These are phyloP conservation scores for Thelephora ganbajun DNA, from an alignment of 768 basidiomycete species.

Conservation along the genomic window DNA sequence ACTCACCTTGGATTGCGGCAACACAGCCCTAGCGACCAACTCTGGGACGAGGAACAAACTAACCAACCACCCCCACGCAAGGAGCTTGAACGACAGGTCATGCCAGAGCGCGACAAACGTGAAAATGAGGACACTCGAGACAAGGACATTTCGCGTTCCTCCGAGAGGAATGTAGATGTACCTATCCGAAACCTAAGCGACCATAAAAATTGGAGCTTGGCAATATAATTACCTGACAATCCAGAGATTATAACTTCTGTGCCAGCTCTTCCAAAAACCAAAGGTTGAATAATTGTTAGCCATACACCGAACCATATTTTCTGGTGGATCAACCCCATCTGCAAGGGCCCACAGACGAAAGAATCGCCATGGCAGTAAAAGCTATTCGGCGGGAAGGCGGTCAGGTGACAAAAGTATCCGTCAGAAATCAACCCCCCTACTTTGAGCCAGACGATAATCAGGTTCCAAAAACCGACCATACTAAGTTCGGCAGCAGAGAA, in stretches of 20 bases:
- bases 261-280: constrained; percentile 97
- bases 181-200: constrained; percentile 24
- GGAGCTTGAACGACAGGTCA: constrained; percentile 72
- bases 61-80: constrained; percentile 96
- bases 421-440: constrained; percentile 25
- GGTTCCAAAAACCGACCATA: constrained; percentile 95
- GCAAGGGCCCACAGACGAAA: constrained; percentile 88
- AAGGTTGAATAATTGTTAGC: constrained; percentile 89
- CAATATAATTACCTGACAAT: constrained; percentile 49
- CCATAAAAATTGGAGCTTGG: background rate
- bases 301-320: constrained; percentile 99
- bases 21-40: constrained; percentile 39
- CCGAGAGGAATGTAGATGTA: constrained; percentile 94
- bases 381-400: constrained; percentile 27
- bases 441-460: constrained; percentile 94
- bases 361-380: constrained; percentile 91
- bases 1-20: constrained; percentile 52
- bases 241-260: constrained; percentile 94
- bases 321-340: constrained; percentile 85
- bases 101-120: constrained; percentile 98
- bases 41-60: constrained; percentile 86
- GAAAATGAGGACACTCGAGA: constrained; percentile 72
- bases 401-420: background rate
- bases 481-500: constrained; percentile 67
- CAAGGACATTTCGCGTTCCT: constrained; percentile 38